phyloP scores from a whole-genome alignment of 2,329 filamentous ascomycete genomes.

The Alternaria hordeiaustralica region DNA sequence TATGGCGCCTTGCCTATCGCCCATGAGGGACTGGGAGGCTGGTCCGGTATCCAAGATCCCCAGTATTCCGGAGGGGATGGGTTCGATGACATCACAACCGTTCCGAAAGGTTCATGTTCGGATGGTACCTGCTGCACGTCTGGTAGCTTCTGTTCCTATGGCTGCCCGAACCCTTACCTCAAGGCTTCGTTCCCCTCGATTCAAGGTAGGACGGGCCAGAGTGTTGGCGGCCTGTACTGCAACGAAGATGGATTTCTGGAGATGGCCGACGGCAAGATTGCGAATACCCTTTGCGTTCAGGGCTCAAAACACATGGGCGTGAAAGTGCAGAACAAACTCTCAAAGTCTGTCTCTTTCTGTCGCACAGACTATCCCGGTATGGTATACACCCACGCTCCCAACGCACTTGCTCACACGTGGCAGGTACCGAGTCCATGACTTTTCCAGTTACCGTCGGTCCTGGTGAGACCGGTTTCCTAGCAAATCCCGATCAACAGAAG shows the following conservation, averaged over 20 bases:
- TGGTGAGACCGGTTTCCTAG: constrained; percentile 68
- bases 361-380: constrained; percentile 93
- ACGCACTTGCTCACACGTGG: constrained; percentile 9
- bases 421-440: constrained; percentile 80
- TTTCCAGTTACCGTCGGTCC: constrained; percentile 72
- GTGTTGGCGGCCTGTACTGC: constrained; percentile 87
- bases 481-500: constrained; percentile 72
- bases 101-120: constrained; percentile 64
- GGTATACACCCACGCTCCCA: constrained; percentile 4
- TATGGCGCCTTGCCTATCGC: constrained; percentile 78
- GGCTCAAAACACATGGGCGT: constrained; percentile 71
- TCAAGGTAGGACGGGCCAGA: constrained; percentile 82
- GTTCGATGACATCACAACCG: constrained; percentile 66
- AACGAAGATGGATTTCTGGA: constrained; percentile 78
- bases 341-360: constrained; percentile 74
- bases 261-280: constrained; percentile 62
- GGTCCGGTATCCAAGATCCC: constrained; percentile 75
- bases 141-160: constrained; percentile 85
- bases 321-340: constrained; percentile 76
- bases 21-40: constrained; percentile 76
- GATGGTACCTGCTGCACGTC: constrained; percentile 64
- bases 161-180: constrained; percentile 88
- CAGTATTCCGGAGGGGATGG: constrained; percentile 42
- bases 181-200: constrained; percentile 86
- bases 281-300: constrained; percentile 73